phyloP scores from a whole-genome alignment of 352 stramenopile genomes.

The Pythium rhizo-oryzae region DNA sequence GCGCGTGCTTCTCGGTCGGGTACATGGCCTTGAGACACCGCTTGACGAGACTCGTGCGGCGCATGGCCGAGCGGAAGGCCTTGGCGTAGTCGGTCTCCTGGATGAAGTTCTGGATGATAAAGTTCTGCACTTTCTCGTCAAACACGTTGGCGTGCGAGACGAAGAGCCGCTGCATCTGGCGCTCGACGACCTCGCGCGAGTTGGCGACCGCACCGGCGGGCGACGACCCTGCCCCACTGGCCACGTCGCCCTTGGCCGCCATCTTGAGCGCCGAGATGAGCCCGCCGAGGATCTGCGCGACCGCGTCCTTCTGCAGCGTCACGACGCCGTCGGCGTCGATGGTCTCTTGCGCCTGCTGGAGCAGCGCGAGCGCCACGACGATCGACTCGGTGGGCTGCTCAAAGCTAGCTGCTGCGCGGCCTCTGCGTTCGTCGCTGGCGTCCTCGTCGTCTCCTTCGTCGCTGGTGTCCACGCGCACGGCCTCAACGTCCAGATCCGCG shows the following conservation, averaged over 20 bases:
- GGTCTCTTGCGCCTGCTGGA: conserved; percentile 58
- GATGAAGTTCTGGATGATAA: conserved; percentile 88
- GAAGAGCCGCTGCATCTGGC: conserved; percentile 75
- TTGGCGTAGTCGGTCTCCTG: conserved; percentile 76
- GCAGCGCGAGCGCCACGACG: conserved; percentile 56
- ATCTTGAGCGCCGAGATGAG: conserved; percentile 63
- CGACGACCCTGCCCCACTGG: background rate
- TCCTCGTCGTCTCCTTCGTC: conserved; percentile 4
- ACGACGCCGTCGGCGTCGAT: conserved; percentile 33
- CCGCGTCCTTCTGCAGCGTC: conserved; percentile 45
- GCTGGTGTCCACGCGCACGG: conserved; percentile 1
- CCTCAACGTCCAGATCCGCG: background rate
- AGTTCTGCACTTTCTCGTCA: conserved; percentile 84
- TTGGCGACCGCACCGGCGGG: background rate
- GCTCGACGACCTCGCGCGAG: conserved; percentile 43
- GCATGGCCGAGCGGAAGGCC: conserved; percentile 65
- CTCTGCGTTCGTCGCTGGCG: background rate
- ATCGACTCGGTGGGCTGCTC: conserved; percentile 31
- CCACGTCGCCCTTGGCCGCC: conserved; percentile 11
- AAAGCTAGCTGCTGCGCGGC: conserved; percentile 12
- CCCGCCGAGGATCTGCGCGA: conserved; percentile 64
- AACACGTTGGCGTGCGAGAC: conserved; percentile 82
- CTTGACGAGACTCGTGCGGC: conserved; percentile 73
- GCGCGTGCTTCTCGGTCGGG: conserved; percentile 37
- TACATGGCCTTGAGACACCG: conserved; percentile 78